Evolutionary conservation across 202 grass and related monocot genomes (phyloP).

Genomic region (Dendrocalamus latiflorus): DNA sequence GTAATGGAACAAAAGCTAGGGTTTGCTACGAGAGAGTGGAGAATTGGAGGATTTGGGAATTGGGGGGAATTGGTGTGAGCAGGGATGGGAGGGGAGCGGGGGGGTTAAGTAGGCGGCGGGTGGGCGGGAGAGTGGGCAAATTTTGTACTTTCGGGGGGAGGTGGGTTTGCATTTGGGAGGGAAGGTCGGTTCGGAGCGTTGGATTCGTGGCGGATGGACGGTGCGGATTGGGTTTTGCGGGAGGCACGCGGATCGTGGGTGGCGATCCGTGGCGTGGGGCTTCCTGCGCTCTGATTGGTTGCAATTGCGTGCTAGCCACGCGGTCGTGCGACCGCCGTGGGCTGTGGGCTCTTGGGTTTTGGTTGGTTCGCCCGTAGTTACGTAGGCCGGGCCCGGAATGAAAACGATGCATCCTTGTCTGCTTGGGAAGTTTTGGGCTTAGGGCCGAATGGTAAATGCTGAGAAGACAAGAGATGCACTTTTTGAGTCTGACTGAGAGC

Average conservation of each 20-base stretch:
- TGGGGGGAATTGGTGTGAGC: neutral
- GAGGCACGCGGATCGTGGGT: conserved; percentile 22
- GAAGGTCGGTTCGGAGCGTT: neutral
- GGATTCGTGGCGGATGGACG: neutral
- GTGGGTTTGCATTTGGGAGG: neutral
- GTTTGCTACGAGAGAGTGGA: neutral
- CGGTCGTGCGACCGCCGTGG: too few relatives aligned
- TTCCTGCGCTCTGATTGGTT: conserved; percentile 15
- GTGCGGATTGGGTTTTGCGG: neutral
- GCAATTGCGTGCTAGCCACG: too few relatives aligned
- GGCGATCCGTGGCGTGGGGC: conserved; percentile 8
- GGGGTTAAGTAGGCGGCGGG: neutral
- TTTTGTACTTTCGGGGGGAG: neutral
- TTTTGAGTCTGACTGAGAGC: too few relatives aligned
- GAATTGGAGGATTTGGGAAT: neutral
- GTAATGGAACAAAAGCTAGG: neutral
- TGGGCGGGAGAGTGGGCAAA: neutral
- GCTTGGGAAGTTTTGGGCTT: neutral
- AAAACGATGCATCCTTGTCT: neutral
- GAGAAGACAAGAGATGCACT: too few relatives aligned
- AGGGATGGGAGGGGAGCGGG: accelerated
- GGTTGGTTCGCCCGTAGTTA: neutral
- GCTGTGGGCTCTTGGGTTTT: neutral
- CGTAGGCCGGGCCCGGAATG: neutral
- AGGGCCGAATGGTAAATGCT: neutral